A percentile compares a stretch with the other conserved stretches of the same genome.
Evolutionary conservation across 1,284 basidiomycete genomes (phyloP).

Genomic region (Moesziomyces sp.): DNA sequence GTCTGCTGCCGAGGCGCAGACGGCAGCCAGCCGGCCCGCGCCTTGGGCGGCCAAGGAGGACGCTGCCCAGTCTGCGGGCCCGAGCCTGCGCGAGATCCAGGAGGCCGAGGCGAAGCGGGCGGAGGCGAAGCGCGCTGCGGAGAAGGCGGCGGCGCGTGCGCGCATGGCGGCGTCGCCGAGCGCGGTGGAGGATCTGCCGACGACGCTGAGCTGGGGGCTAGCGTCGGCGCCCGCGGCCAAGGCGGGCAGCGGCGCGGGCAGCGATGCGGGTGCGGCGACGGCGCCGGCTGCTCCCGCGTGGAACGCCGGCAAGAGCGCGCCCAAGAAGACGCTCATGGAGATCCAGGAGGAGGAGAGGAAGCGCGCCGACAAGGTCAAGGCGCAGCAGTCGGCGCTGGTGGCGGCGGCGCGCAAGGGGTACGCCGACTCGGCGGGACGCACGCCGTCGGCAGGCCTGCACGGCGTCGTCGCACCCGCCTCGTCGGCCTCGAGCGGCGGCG

Average conservation of each 20-base stretch:
- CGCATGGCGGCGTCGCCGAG: constrained; percentile 55
- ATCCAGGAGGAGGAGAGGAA: constrained; percentile 95
- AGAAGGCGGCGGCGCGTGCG: constrained; percentile 64
- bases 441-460: constrained; percentile 9
- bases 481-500: constrained; percentile 67
- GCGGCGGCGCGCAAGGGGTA: constrained; percentile 73
- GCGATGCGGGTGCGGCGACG: constrained; percentile 77
- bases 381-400: constrained; percentile 69
- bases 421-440: constrained; percentile 74
- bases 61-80: constrained; percentile 32
- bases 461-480: constrained; percentile 68
- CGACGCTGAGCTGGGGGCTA: constrained; percentile 70
- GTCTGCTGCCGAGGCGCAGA: constrained; percentile 10
- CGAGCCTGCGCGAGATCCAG: constrained; percentile 90
- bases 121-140: constrained; percentile 74
- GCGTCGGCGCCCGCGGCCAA: constrained; percentile 65
- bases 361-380: constrained; percentile 71
- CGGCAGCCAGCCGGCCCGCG: constrained; percentile 51
- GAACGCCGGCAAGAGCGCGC: constrained; percentile 55
- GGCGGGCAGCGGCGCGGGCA: constrained; percentile 74
- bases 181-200: constrained; percentile 48
- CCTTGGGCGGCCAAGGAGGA: constrained; percentile 64
- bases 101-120: constrained; percentile 86
- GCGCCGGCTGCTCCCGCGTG: constrained; percentile 69
- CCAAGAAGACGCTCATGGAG: constrained; percentile 96